Percentiles rank a stretch among this genome's conserved stretches.
Evolutionary conservation across 2,329 filamentous ascomycete species (phyloP).

Genomic region (Neopestalotiopsis clavispora): DNA sequence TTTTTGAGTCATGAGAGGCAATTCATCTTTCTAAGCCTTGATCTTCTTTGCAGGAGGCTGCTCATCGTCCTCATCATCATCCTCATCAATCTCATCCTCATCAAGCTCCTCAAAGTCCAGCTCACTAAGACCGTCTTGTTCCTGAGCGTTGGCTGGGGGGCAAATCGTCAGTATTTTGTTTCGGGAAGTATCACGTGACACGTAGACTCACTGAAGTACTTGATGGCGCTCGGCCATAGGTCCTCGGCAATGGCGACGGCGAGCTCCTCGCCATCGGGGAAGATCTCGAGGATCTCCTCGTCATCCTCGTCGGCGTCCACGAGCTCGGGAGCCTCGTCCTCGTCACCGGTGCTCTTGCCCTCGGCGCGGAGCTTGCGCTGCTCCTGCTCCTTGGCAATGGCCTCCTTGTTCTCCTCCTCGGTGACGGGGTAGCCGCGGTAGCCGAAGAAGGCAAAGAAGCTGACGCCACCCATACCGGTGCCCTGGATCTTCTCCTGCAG

Average conservation of each 20-base stretch:
- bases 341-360: slow-evolving; percentile 58
- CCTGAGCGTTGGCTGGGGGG: slow-evolving; percentile 52
- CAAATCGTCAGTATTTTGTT: slow-evolving; percentile 6
- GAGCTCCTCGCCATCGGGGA: slow-evolving; percentile 84
- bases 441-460: slow-evolving; percentile 91
- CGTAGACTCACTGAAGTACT: slow-evolving; percentile 80
- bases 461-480: slow-evolving; percentile 67
- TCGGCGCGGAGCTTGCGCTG: slow-evolving; percentile 53
- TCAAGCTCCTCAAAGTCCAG: slow-evolving; percentile 58
- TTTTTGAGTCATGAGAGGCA: not conserved
- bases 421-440: slow-evolving; percentile 74
- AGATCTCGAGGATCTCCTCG: slow-evolving; percentile 78
- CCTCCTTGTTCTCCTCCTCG: slow-evolving; percentile 72
- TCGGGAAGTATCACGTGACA: not conserved
- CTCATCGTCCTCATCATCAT: slow-evolving; percentile 19
- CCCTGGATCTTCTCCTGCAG: slow-evolving; percentile 61
- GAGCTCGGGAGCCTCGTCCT: slow-evolving; percentile 50
- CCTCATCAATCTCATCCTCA: slow-evolving; percentile 36
- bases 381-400: slow-evolving; percentile 64
- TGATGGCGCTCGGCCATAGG: slow-evolving; percentile 85
- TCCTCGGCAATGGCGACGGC: slow-evolving; percentile 85
- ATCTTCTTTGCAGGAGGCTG: slow-evolving; percentile 22
- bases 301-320: slow-evolving; percentile 66
- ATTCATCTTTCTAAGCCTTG: slow-evolving; percentile 11
- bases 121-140: slow-evolving; percentile 56